These are phyloP conservation scores for Russula brevipes DNA, from an alignment of 768 basidiomycete species.

Conservation along the genomic window DNA sequence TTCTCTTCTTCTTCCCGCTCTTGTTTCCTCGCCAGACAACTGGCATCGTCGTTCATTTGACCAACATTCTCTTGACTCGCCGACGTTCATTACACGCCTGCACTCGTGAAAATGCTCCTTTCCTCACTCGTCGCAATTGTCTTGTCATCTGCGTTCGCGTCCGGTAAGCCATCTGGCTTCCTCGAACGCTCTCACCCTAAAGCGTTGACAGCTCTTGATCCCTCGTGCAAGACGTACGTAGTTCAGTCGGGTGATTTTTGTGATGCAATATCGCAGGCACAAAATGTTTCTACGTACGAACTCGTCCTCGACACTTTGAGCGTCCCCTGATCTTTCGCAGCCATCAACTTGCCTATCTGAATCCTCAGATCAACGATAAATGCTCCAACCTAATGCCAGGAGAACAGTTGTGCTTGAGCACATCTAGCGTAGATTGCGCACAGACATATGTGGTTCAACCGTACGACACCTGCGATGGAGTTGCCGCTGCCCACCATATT, in stretches of 20 bases:
- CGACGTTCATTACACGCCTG: neutral
- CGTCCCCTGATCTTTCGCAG: constrained; percentile 35
- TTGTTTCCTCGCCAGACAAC: neutral
- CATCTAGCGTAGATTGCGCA: constrained; percentile 53
- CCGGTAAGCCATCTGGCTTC: neutral
- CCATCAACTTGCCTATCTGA: constrained; percentile 68
- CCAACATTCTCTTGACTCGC: neutral
- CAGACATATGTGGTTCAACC: constrained; percentile 51
- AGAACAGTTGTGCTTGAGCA: constrained; percentile 56
- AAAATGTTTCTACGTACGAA: constrained; percentile 60
- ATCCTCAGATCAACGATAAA: constrained; percentile 39
- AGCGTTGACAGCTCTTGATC: neutral
- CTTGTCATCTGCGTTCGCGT: neutral
- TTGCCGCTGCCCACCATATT: constrained; percentile 39
- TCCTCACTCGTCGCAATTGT: neutral
- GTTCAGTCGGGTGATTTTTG: constrained; percentile 57
- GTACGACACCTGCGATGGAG: constrained; percentile 55
- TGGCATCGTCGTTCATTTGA: constrained; percentile 7
- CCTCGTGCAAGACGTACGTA: constrained; percentile 52
- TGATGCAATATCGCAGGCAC: constrained; percentile 56
- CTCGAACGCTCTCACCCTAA: neutral
- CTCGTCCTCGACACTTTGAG: neutral
- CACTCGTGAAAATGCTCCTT: neutral
- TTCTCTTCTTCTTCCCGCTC: neutral
- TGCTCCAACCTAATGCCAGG: constrained; percentile 59